Conservation (phyloP, 305 asterid species). For the Caryopteris hybrid region DNA sequence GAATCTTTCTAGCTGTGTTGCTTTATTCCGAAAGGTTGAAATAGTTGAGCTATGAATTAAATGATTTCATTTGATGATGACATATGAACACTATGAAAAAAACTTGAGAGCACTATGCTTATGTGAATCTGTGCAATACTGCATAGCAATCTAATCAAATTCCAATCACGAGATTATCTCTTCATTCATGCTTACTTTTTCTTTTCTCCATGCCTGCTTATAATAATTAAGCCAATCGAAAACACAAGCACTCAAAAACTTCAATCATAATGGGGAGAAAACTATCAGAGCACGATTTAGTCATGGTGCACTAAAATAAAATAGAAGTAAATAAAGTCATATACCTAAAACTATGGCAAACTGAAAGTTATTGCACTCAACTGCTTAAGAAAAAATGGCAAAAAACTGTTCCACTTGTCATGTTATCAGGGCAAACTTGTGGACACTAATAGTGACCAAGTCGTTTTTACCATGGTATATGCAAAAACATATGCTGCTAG, state of each 20-base stretch:
- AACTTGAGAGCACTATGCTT: not conserved
- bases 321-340: slow-evolving; percentile 12
- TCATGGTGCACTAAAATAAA: not conserved
- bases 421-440: not conserved
- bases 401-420: not conserved
- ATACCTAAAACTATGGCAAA: not conserved
- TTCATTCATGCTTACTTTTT: not conserved
- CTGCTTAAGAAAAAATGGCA: slow-evolving; percentile 18
- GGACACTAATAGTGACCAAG: not conserved
- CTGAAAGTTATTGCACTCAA: not conserved
- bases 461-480: not conserved
- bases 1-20: too few species aligned
- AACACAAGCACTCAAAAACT: not conserved
- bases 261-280: slow-evolving; percentile 5
- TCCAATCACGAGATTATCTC: not conserved
- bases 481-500: not conserved
- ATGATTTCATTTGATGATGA: slow-evolving; percentile 3
- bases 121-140: not conserved
- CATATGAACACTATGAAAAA: not conserved
- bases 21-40: not conserved
- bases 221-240: not conserved
- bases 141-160: not conserved
- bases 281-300: slow-evolving; percentile 1
- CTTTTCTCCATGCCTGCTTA: not conserved
- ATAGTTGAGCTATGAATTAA: not conserved